phyloP scores from a whole-genome alignment of 176 grass and related monocot species.

The Echinochloa phyllopogon region DNA sequence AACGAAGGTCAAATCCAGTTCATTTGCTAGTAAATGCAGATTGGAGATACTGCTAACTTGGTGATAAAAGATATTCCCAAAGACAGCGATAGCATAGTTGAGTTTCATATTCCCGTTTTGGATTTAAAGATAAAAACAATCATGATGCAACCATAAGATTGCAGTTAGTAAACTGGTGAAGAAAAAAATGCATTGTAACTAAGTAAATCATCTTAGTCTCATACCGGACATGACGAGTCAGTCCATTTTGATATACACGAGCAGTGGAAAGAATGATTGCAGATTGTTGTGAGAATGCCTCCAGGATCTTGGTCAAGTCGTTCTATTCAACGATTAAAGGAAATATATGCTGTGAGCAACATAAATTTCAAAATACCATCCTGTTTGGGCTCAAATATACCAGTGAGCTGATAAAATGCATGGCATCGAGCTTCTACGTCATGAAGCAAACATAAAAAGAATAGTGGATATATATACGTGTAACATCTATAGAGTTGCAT shows the following conservation, averaged over 20 bases:
- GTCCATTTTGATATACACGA: constrained; percentile 99
- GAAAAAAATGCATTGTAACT: background rate
- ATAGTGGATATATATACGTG: background rate
- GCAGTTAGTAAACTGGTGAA: constrained; percentile 1
- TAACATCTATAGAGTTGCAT: constrained; percentile 14
- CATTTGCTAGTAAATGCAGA: background rate
- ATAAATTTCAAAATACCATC: constrained; percentile 23
- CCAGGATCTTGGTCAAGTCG: constrained; percentile 90
- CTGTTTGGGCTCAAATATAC: constrained; percentile 18
- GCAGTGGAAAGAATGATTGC: constrained; percentile 96
- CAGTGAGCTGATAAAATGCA: constrained; percentile 17
- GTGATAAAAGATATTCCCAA: constrained; percentile 12
- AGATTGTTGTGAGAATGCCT: constrained; percentile 94
- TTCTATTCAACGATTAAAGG: constrained; percentile 49
- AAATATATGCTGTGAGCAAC: constrained; percentile 15
- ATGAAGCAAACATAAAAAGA: background rate
- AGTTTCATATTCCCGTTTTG: background rate
- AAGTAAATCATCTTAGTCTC: constrained; percentile 40
- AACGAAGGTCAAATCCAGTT: constrained; percentile 24
- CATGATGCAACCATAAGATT: background rate
- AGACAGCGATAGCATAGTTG: background rate
- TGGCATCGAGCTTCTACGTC: background rate
- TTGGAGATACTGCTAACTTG: constrained; percentile 27
- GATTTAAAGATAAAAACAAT: background rate
- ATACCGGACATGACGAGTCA: constrained; percentile 95